Conservation (phyloP, 805 yeast species). For the Grigorovia jiainica region DNA sequence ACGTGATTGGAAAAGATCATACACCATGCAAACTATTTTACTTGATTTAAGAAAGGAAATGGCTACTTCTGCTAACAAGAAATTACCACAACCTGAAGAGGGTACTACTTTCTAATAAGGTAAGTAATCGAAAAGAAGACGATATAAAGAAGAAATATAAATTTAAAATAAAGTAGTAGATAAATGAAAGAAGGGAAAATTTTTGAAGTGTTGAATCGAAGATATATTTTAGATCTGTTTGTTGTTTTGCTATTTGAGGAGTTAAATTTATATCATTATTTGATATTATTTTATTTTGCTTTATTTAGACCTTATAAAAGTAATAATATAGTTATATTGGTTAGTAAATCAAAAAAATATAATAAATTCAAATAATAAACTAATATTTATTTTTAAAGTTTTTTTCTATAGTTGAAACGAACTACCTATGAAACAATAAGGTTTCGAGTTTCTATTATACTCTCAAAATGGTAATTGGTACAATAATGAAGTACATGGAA, state of each 20-base stretch:
- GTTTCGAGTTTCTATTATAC: background rate
- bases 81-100: slow-evolving; percentile 84
- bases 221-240: too few species aligned
- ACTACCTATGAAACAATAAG: background rate
- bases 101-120: slow-evolving; percentile 50
- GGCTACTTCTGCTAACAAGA: slow-evolving; percentile 77
- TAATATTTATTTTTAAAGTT: too few species aligned
- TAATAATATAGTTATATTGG: too few species aligned
- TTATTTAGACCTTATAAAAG: too few species aligned
- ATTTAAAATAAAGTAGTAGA: background rate
- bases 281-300: too few species aligned
- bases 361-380: too few species aligned
- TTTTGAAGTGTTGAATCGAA: too few species aligned
- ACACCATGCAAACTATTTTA: slow-evolving; percentile 86
- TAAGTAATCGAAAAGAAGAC: background rate
- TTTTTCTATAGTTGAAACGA: too few species aligned
- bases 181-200: background rate
- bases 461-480: background rate
- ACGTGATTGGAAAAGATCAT: slow-evolving; percentile 78
- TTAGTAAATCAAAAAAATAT: too few species aligned
- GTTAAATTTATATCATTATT: too few species aligned
- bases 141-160: background rate
- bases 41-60: slow-evolving; percentile 83
- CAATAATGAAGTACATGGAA: too few species aligned
- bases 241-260: too few species aligned